phyloP scores from a whole-genome alignment of 2,329 filamentous ascomycete genomes.

The Myriosclerotinia scirpicola region DNA sequence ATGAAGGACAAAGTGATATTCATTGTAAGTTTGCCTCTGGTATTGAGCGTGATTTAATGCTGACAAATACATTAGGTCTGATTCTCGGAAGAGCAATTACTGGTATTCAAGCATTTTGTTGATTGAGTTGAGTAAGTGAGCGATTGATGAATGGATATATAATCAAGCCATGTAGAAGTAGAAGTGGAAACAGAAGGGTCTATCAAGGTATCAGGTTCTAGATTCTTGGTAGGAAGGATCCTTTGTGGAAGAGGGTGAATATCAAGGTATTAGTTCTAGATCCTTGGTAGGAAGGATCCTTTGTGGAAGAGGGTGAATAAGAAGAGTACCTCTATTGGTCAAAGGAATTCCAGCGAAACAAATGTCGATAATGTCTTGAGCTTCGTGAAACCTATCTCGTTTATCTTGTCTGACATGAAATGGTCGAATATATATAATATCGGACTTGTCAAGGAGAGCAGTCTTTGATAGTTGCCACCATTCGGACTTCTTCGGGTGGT shows the following conservation, averaged over 20 bases:
- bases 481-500: slow-evolving; percentile 5
- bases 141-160: neutral
- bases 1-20: slow-evolving; percentile 97
- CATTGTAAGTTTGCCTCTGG: slow-evolving; percentile 50
- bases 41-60: slow-evolving; percentile 25
- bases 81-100: slow-evolving; percentile 69
- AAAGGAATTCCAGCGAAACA: neutral
- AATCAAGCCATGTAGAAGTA: neutral
- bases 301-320: neutral
- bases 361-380: neutral
- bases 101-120: slow-evolving; percentile 75
- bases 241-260: neutral
- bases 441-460: neutral
- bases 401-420: neutral
- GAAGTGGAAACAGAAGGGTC: neutral
- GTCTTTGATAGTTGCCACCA: slow-evolving; percentile 2
- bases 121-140: neutral
- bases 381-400: neutral
- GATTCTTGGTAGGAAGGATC: neutral
- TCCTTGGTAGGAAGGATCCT: neutral
- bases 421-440: neutral
- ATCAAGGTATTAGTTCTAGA: no score
- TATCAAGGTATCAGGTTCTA: neutral
- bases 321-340: neutral
- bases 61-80: slow-evolving; percentile 53